Evolutionary conservation across 164 flowering plant genomes (phyloP).

Genomic region (Sedum album): DNA sequence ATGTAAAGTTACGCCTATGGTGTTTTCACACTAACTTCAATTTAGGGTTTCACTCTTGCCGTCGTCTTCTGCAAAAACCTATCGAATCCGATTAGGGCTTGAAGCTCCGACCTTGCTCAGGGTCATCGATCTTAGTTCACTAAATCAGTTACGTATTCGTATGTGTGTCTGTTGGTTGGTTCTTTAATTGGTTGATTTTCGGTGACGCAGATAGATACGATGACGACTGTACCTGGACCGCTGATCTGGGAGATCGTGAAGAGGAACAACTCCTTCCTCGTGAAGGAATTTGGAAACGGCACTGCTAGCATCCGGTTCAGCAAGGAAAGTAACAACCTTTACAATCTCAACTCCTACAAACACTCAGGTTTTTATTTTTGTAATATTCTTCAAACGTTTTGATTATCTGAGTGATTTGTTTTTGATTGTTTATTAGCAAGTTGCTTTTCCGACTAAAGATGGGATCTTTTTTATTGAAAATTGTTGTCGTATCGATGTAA

Average conservation of each 20-base stretch:
- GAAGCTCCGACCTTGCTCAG: neutral
- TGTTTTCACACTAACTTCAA: too few species aligned
- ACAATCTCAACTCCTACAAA: conserved; percentile 71
- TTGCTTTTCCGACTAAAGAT: neutral
- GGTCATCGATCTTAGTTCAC: neutral
- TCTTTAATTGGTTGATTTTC: neutral
- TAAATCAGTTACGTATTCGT: neutral
- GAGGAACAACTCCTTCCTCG: conserved; percentile 77
- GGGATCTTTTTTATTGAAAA: too few species aligned
- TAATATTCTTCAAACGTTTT: neutral
- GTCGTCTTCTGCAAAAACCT: neutral
- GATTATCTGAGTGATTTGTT: neutral
- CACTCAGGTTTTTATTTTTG: conserved; percentile 48
- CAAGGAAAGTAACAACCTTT: conserved; percentile 80
- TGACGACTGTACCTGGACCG: conserved; percentile 87
- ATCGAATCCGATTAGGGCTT: neutral
- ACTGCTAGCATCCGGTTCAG: conserved; percentile 58
- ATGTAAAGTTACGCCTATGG: too few species aligned
- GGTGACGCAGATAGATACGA: conserved; percentile 14
- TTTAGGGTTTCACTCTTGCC: neutral
- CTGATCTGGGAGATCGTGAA: conserved; percentile 95
- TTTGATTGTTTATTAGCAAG: neutral
- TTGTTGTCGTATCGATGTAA: neutral
- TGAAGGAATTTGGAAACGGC: conserved; percentile 81
- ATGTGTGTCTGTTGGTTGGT: neutral